Conservation (phyloP, 73 alveolate genomes). For the Paramecium sexaurelia region DNA sequence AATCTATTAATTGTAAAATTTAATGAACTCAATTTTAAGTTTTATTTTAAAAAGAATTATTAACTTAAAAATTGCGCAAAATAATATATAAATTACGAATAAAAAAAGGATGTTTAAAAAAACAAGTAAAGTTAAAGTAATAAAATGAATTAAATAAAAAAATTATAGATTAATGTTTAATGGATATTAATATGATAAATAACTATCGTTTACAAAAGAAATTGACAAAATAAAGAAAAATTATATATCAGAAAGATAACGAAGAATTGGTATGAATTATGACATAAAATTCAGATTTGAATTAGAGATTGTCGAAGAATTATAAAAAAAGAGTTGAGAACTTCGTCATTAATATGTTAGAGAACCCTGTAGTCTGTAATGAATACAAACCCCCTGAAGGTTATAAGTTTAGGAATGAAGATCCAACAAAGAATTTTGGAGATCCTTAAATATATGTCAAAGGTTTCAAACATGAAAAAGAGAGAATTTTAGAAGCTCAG, state of each 20-base stretch:
- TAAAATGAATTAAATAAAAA: not conserved
- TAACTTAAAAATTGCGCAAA: too few relatives aligned
- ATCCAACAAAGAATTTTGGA: slow-evolving; percentile 34
- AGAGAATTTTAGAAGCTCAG: slow-evolving; percentile 53
- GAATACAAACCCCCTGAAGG: slow-evolving; percentile 57
- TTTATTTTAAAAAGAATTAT: too few relatives aligned
- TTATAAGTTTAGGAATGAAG: slow-evolving; percentile 49
- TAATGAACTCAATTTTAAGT: too few relatives aligned
- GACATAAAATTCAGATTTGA: not conserved
- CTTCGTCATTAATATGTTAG: slow-evolving; percentile 63
- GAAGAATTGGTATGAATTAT: not conserved
- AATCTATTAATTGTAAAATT: too few relatives aligned
- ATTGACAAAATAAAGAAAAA: slow-evolving; percentile 36
- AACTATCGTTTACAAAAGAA: not conserved
- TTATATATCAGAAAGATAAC: not conserved
- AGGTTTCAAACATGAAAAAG: slow-evolving; percentile 67
- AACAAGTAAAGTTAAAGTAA: not conserved
- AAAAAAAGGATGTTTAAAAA: too few relatives aligned
- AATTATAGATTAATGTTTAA: not conserved
- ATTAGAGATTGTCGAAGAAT: slow-evolving; percentile 46
- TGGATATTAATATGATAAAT: slow-evolving; percentile 8
- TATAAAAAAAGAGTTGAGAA: slow-evolving; percentile 68
- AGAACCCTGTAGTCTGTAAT: slow-evolving; percentile 60
- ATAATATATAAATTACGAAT: too few relatives aligned
- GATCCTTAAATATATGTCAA: slow-evolving; percentile 65